Base-by-base conservation (phyloP, 225 moss, liverwort and hornwort genomes). In the Ulota crispa region DNA sequence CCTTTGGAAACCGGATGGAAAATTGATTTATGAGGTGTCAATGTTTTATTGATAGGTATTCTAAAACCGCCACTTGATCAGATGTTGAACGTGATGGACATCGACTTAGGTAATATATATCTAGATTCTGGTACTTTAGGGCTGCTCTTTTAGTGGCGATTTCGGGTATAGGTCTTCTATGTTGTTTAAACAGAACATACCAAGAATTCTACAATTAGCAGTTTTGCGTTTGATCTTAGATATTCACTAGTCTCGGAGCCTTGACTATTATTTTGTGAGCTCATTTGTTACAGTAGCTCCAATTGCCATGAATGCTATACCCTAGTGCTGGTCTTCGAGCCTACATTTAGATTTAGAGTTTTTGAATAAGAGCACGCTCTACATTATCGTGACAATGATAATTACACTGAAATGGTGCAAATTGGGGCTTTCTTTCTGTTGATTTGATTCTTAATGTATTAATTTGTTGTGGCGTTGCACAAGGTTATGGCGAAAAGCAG, bases 401-500 rank as follows among this genome's bases (percentile, higher is more conserved):
- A 11, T 23, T 45, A 13, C 61, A 20, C n/a, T 63, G 45, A 21
- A 30, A 43, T 15, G 64, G 36, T 52, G 78, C 54, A 26, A 19
- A 52, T 37, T 36, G 66, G 54, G 53, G 54, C 54, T 7, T 4
- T 26, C 26, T 27, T 34, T 5, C 27, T 78, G 34, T 19, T 4
- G 27, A 37, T 54, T 55, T 23, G 34, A 55, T 37, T 67, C 20
- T 20, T 28, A 55, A 54, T 54, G 13, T 20, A 20, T 12, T 11
- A 8, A 67, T 67, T 27, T 78, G 39, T 65, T 36, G 39, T 55
- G 37, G 13, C 10, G 70, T 80, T 71, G 83, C 74, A 82, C 73
- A 73, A 78, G 86, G 26, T 10, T 66, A 88, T 87, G 87, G 78
- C 70, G 79, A 74, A 65, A 85, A 63, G 32, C 32, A 63, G 14